Conservation (phyloP, 352 stramenopile species). For the Salisapilia sapeloensis region DNA sequence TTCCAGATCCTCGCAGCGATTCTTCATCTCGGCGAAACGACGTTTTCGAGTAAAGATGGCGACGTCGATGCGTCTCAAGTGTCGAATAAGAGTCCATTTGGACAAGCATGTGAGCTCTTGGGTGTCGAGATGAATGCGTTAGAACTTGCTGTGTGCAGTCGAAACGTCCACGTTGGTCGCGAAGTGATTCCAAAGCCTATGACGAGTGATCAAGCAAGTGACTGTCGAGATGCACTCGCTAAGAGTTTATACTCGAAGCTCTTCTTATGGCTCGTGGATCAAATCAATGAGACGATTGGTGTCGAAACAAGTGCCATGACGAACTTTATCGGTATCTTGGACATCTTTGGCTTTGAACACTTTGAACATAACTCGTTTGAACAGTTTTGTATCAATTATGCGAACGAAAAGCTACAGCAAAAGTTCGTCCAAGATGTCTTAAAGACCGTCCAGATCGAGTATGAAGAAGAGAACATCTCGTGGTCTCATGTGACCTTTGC, state of each 20-base stretch:
- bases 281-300: conserved; percentile 86
- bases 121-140: conserved; percentile 33
- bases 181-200: conserved; percentile 73
- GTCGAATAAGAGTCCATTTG: conserved; percentile 33
- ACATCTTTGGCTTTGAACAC: conserved; percentile 89
- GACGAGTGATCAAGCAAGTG: conserved; percentile 62
- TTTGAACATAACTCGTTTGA: conserved; percentile 86
- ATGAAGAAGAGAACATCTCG: conserved; percentile 84
- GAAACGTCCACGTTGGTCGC: conserved; percentile 66
- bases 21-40: conserved; percentile 86
- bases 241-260: conserved; percentile 91
- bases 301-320: conserved; percentile 20
- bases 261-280: conserved; percentile 91
- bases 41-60: conserved; percentile 55
- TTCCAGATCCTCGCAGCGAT: conserved; percentile 80
- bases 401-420: conserved; percentile 85
- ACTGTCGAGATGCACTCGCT: conserved; percentile 87
- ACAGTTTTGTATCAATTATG: conserved; percentile 89
- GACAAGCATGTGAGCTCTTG: conserved; percentile 32
- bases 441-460: conserved; percentile 83
- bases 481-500: conserved; percentile 83
- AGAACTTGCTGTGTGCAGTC: conserved; percentile 55
- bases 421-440: conserved; percentile 84
- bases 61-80: conserved; percentile 66
- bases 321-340: conserved; percentile 85